A percentile compares a stretch with the other conserved stretches of the same genome.
phyloP scores from a whole-genome alignment of 306 rosid genomes.

The Argentina anserina region DNA sequence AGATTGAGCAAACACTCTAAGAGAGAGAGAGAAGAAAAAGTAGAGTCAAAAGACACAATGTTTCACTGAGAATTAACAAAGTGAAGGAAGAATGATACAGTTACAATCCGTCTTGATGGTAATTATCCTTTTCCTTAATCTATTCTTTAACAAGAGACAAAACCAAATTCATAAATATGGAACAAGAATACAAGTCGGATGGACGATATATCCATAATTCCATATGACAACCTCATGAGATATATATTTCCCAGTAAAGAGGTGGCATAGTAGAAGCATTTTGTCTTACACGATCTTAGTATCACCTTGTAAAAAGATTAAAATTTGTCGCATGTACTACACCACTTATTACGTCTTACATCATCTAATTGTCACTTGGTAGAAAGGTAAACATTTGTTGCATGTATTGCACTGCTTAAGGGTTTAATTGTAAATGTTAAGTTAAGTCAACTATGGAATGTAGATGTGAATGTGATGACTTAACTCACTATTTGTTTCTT shows the following conservation, averaged over 20 bases:
- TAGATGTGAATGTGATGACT: background rate
- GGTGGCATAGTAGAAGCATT: background rate
- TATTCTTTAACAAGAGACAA: background rate
- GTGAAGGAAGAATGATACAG: background rate
- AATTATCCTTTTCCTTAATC: background rate
- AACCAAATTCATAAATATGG: background rate
- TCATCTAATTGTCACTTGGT: background rate
- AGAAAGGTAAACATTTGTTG: too few relatives aligned
- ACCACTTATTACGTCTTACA: too few relatives aligned
- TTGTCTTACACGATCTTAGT: background rate
- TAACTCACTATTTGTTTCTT: background rate
- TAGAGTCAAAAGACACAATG: background rate
- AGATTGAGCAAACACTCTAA: conserved; percentile 80
- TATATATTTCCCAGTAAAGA: background rate
- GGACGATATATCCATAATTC: background rate
- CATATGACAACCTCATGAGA: background rate
- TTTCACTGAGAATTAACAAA: background rate
- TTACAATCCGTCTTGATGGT: background rate
- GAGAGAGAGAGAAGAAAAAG: conserved; percentile 8
- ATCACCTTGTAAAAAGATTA: background rate
- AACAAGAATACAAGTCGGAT: background rate
- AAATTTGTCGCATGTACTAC: too few relatives aligned
- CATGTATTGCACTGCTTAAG: background rate
- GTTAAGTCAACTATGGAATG: too few relatives aligned
- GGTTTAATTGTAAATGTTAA: background rate